Base-by-base conservation (phyloP, 2,329 filamentous ascomycete genomes). In the Cercospora brassicicola region DNA sequence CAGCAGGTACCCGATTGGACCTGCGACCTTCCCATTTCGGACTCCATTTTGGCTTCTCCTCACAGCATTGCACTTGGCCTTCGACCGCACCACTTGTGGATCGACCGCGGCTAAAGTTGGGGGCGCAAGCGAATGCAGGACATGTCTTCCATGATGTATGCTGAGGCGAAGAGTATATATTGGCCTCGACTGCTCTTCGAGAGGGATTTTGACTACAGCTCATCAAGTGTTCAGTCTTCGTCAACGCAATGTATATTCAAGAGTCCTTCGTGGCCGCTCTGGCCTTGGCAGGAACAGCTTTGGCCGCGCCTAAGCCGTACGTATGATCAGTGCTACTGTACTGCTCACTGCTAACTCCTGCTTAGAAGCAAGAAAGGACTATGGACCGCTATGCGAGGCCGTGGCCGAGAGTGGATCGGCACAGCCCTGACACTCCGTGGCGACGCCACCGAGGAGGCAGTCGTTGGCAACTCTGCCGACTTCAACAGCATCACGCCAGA, bases 371-470 rank as follows among this genome's bases (percentile, higher is more conserved):
- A 63, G 45, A 33, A 48, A 26, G 71, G 72, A 10, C 67, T 73
- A 11, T 64, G 64, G 28, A 61, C 57, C 26, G 65, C 70, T 13
- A 71, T 73, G 65, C 59, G 55, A 20, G 36, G 33, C 11, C 67
- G 69, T 55, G 77, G 76, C 13, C 76, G 77, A n/a, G 69, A 69
- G 3, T 80, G 77, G 68, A 76, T 80, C 28, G 78, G 78, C 45
- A 79, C 78, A 11, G 77, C 78, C 8, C 60, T 80, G 30, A 79
- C 78, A 2, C 75, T 79, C 60, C 76, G 77, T 36, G 73, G 70
- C 62, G 77, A 78, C 26, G 56, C 62, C 20, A 56, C 62, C 15
- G 73, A 74, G 55, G 61, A 66, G 26, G 70, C 70, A 15, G 71
- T 74, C 65, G 64, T 69, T 48, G 51, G 66, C 71, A 78, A 76